phyloP scores from a whole-genome alignment of 163 green algal species.

The Scenedesmus sp. region DNA sequence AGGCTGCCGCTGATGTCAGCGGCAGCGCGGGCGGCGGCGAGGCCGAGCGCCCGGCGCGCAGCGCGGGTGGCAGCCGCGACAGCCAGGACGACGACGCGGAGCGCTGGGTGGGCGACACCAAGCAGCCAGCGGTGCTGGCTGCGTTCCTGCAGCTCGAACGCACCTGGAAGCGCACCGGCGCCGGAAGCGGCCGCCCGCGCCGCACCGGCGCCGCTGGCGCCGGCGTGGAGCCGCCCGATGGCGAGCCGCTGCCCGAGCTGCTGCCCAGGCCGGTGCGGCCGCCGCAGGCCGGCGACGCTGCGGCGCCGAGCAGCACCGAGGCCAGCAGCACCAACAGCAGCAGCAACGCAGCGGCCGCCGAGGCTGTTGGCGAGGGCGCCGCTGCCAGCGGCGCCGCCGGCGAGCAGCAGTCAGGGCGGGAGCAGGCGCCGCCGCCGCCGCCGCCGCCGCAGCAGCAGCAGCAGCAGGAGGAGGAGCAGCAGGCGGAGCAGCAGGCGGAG shows the following conservation, averaged over 20 bases:
- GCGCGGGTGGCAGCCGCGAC: too few species aligned
- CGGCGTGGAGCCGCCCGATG: not conserved
- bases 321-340: not conserved
- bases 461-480: not conserved
- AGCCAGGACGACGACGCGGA: not conserved
- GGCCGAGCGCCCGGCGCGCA: too few species aligned
- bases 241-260: constrained; percentile 17
- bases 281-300: not conserved
- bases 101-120: not conserved
- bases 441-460: not conserved
- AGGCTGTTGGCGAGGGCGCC: not conserved
- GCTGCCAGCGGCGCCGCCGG: not conserved
- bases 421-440: not conserved
- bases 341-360: not conserved
- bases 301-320: constrained; percentile 4
- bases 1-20: not conserved
- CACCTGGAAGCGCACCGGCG: constrained; percentile 15
- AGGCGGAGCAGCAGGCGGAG: not conserved
- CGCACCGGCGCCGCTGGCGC: not conserved
- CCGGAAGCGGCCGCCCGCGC: not conserved
- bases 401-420: not conserved
- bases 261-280: constrained; percentile 23
- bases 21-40: not conserved
- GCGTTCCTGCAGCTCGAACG: constrained; percentile 29
- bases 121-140: constrained; percentile 2